Evolutionary conservation across 768 basidiomycete species (phyloP), one percentile per base, ranked within the genome.

Genomic region (Lactarius psammicola): DNA sequence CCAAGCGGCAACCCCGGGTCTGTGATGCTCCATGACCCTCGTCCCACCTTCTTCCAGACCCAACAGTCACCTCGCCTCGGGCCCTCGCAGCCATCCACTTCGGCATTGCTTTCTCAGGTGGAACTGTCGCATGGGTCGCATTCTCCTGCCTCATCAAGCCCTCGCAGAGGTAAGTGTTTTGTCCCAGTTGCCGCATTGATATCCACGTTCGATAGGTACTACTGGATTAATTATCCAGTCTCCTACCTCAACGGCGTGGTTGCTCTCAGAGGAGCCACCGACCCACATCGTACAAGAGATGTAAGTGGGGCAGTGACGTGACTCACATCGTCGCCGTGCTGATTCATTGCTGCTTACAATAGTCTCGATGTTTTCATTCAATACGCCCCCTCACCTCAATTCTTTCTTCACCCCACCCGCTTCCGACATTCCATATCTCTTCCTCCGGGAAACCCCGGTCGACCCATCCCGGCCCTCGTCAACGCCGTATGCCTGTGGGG

Each of bases 321-420:
- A 56, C 13, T 26, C 9, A 51, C 10, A 7, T 38, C 53, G 2
- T 44, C 40, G 26, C 55, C 18, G 18, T 20, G 36, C 40, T 57
- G 18, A 57, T 23, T n/a, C n/a, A 33, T 46, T n/a, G 2, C 58
- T 8, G 13, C 6, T 15, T 23, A 23, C 38, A 40, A 20, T 58
- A 90, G 88, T 42, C 73, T 88, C 4, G 83, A 86, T 70, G 77
- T 77, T 31, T 86, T 93, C 71, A 73, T 86, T 13, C 83, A 82
- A 18, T 80, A 89, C 69, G 80, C 83, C 0, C 73, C 78, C 40
- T 81, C 85, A 69, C 80, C 89, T 64, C 87, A 87, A 5, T 85
- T 91, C 71, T 92, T 90, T 74, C 82, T 92, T 62, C 75, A 85
- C 67, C 54, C 75, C 3, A 68, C 75, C 6, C 80, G 85, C 4